phyloP scores from a whole-genome alignment of 1,139 yeast genomes.

The Saccharomyces pastorianus region DNA sequence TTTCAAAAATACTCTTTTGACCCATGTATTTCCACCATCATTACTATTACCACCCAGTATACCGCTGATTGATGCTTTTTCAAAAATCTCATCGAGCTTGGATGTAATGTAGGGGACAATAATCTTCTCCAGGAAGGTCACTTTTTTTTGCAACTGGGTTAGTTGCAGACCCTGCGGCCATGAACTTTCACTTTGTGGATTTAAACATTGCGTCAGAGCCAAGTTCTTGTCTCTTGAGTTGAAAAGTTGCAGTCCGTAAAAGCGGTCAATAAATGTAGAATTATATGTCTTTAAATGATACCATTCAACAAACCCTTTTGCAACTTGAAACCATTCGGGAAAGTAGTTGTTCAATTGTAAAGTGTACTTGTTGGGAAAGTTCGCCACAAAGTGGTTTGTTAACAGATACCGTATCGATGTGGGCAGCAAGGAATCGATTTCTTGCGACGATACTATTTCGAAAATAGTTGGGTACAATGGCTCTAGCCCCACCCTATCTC shows the following conservation, averaged over 20 bases:
- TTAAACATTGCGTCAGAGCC: constrained; percentile 15
- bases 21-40: constrained; percentile 21
- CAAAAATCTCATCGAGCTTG: constrained; percentile 60
- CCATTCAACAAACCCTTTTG: constrained; percentile 66
- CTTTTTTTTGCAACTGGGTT: constrained; percentile 44
- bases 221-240: constrained; percentile 32
- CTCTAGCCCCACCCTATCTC: constrained; percentile 4
- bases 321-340: constrained; percentile 50
- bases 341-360: constrained; percentile 63
- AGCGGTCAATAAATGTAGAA: constrained; percentile 83
- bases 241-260: constrained; percentile 78
- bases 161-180: constrained; percentile 37
- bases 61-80: constrained; percentile 52
- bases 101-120: constrained; percentile 68
- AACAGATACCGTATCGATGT: constrained; percentile 77
- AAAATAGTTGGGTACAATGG: constrained; percentile 26
- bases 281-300: constrained; percentile 68
- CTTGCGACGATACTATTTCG: constrained; percentile 62
- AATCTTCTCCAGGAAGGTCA: constrained; percentile 55
- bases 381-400: constrained; percentile 66
- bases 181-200: constrained; percentile 5
- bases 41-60: constrained; percentile 41
- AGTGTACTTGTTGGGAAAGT: constrained; percentile 64
- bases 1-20: constrained; percentile 40
- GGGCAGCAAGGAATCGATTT: constrained; percentile 66